phyloP scores from a whole-genome alignment of 202 grass and related monocot species.

The Elaeis oleifera region DNA sequence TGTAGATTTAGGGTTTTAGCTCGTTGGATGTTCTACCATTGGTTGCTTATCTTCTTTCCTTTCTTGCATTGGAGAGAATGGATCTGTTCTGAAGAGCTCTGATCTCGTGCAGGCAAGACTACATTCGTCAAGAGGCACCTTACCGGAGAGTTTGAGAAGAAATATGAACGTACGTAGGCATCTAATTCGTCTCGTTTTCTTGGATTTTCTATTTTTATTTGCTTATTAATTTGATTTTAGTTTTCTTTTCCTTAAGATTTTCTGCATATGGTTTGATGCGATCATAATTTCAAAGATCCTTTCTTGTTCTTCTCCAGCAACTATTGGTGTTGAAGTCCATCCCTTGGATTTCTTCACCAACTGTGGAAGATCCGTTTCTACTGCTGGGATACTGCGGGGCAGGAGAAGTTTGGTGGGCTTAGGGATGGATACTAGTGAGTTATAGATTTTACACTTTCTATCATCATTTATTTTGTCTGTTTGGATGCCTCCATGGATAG shows the following conservation, averaged over 20 bases:
- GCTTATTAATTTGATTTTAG: no score
- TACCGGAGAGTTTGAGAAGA: slow-evolving; percentile 80
- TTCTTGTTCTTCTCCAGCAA: slow-evolving; percentile 33
- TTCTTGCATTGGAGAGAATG: no score
- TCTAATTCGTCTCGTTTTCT: no score
- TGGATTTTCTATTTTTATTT: no score
- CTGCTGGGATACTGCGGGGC: slow-evolving; percentile 82
- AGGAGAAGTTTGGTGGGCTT: slow-evolving; percentile 84
- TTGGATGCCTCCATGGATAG: no score
- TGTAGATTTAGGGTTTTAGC: not conserved
- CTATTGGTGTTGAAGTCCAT: slow-evolving; percentile 83
- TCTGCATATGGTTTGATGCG: no score
- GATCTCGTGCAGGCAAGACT: slow-evolving; percentile 46
- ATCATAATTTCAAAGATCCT: no score
- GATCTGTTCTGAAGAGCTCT: no score
- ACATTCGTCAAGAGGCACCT: slow-evolving; percentile 92
- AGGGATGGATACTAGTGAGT: slow-evolving; percentile 93
- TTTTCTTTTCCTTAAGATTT: no score
- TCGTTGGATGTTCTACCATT: not conserved
- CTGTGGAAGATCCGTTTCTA: slow-evolving; percentile 79
- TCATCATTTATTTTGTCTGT: no score
- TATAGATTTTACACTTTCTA: not conserved
- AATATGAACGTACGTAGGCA: slow-evolving; percentile 52
- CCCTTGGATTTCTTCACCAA: slow-evolving; percentile 77
- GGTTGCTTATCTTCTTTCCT: no score